phyloP scores from a whole-genome alignment of 768 basidiomycete genomes.

The Ramaria rubella region DNA sequence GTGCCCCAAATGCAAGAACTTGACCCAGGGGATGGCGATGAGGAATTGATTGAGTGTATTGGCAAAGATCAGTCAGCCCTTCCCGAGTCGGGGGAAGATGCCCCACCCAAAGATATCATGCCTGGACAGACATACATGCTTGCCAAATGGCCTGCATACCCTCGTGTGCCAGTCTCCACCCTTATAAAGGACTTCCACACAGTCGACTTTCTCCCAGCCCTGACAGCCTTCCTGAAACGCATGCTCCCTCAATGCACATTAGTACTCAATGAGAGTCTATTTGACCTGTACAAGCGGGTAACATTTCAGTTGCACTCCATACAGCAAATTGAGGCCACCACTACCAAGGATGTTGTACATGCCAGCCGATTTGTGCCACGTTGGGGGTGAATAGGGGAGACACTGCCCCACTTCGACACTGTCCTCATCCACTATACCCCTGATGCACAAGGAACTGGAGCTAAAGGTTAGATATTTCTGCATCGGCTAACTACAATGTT shows the following conservation, averaged over 20 bases:
- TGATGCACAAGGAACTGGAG: background rate
- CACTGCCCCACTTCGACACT: too few relatives aligned
- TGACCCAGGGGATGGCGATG: background rate
- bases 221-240: conserved; percentile 2
- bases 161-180: background rate
- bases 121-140: background rate
- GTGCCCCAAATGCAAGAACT: background rate
- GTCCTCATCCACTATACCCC: conserved; percentile 6
- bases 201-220: background rate
- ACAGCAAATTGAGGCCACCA: background rate
- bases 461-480: background rate
- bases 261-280: background rate
- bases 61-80: background rate
- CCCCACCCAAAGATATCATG: background rate
- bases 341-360: background rate
- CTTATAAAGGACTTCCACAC: background rate
- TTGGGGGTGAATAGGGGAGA: background rate
- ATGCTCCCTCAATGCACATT: background rate
- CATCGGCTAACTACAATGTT: background rate
- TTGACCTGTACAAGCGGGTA: too few relatives aligned
- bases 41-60: background rate
- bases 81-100: background rate
- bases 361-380: background rate
- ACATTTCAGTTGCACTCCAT: too few relatives aligned
- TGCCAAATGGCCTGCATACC: background rate